Percentiles rank a stretch among this genome's conserved stretches.
Conservation (phyloP, 2,329 filamentous ascomycete genomes). For the Ophiosphaerella herpotricha region DNA sequence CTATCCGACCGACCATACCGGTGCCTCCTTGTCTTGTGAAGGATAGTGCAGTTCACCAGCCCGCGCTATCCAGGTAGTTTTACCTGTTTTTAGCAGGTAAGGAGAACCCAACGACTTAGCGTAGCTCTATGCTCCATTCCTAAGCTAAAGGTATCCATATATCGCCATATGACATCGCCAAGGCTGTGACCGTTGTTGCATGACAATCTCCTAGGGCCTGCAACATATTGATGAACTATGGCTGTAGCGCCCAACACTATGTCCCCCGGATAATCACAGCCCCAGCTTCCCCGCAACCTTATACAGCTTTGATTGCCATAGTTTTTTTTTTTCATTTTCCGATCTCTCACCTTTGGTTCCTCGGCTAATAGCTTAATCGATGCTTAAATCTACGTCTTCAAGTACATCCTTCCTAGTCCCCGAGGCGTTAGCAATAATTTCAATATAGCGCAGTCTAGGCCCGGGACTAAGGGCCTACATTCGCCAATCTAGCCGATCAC, state of each 20-base stretch:
- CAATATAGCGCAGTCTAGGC: not conserved
- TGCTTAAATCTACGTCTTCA: conserved; percentile 23
- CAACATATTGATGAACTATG: conserved; percentile 6
- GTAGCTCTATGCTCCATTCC: too few relatives aligned
- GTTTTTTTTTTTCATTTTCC: conserved; percentile 13
- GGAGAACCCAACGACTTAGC: not conserved
- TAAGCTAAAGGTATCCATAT: not conserved
- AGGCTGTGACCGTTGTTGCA: not conserved
- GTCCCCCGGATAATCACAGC: conserved; percentile 19
- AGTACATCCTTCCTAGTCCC: not conserved
- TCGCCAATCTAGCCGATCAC: not conserved
- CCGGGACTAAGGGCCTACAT: not conserved
- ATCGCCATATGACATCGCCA: not conserved
- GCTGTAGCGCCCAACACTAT: not conserved
- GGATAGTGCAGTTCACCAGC: not conserved
- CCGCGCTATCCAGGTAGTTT: too few relatives aligned
- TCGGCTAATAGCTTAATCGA: conserved; percentile 33
- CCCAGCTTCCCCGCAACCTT: conserved; percentile 15
- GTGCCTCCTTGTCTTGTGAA: too few relatives aligned
- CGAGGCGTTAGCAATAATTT: not conserved
- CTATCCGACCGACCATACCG: not conserved
- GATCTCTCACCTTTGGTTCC: conserved; percentile 1
- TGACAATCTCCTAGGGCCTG: conserved; percentile 1
- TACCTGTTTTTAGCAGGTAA: too few relatives aligned
- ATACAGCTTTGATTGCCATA: conserved; percentile 18